A percentile compares a stretch with the other conserved stretches of the same genome.
Conservation (phyloP, 148 eudicot species). For the Linanthus parryae region DNA sequence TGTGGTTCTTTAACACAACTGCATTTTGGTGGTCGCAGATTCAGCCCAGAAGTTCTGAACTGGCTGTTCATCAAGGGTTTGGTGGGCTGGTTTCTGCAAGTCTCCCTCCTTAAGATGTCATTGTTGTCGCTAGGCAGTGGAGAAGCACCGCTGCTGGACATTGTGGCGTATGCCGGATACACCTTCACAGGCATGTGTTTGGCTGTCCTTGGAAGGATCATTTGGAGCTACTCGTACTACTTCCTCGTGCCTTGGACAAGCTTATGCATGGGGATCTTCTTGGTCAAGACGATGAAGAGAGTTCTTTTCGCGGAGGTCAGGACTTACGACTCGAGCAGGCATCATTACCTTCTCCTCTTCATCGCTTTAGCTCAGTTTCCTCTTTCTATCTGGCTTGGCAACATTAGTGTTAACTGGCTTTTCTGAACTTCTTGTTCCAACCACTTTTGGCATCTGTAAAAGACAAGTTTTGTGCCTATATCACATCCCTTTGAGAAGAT, state of each 20-base stretch:
- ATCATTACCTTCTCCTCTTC: slow-evolving; percentile 56
- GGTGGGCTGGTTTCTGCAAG: slow-evolving; percentile 40
- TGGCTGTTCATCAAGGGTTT: slow-evolving; percentile 26
- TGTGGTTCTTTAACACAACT: neutral
- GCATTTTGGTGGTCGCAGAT: slow-evolving; percentile 14
- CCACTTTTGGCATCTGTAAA: neutral
- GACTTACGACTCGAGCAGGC: slow-evolving; percentile 58
- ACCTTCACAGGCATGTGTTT: slow-evolving; percentile 54
- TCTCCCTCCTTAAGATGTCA: slow-evolving; percentile 58
- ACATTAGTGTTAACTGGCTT: slow-evolving; percentile 35
- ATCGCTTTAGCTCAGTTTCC: slow-evolving; percentile 75
- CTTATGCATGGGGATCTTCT: slow-evolving; percentile 61
- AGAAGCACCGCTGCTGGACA: slow-evolving; percentile 60
- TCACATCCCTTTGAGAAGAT: neutral
- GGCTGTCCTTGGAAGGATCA: slow-evolving; percentile 44
- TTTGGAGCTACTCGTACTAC: slow-evolving; percentile 54
- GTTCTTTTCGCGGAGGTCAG: slow-evolving; percentile 72
- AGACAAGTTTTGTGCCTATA: neutral
- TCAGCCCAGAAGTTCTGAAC: slow-evolving; percentile 26
- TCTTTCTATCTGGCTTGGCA: slow-evolving; percentile 70
- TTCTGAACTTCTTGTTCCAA: neutral
- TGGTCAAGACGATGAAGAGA: slow-evolving; percentile 68
- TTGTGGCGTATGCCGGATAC: slow-evolving; percentile 72
- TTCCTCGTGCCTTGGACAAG: slow-evolving; percentile 50
- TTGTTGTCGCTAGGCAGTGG: slow-evolving; percentile 55